A percentile compares a stretch with the other conserved stretches of the same genome.
Evolutionary conservation across 164 flowering plant species (phyloP).

Genomic region (Vitis rupestris): DNA sequence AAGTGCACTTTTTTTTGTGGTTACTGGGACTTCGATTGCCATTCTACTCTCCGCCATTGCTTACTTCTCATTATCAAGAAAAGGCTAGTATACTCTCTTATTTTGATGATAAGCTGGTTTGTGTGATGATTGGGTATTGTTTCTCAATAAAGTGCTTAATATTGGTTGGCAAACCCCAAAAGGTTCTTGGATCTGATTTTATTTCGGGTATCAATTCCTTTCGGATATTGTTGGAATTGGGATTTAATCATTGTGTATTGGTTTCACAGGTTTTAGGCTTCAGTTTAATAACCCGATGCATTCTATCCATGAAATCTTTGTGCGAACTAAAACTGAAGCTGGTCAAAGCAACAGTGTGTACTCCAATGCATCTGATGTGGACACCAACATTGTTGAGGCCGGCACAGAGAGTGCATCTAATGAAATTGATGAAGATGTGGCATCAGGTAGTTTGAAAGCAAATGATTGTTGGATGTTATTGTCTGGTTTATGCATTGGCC

Average conservation of each 20-base stretch:
- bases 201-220: too few species aligned
- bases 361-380: conserved; percentile 12
- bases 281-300: conserved; percentile 29
- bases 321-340: conserved; percentile 7
- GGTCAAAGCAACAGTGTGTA: conserved; percentile 4
- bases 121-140: not conserved
- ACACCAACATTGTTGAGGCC: conserved; percentile 16
- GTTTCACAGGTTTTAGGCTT: conserved; percentile 38
- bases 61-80: conserved; percentile 41
- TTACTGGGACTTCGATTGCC: conserved; percentile 51
- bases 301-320: conserved; percentile 24
- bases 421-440: conserved; percentile 12
- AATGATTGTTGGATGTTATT: not conserved
- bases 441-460: conserved; percentile 32
- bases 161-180: too few species aligned
- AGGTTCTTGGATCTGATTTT: too few species aligned
- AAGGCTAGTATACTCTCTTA: conserved; percentile 26
- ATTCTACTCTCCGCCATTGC: conserved; percentile 49
- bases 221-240: not conserved
- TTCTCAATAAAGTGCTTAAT: not conserved
- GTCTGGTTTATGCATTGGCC: not conserved
- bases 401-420: conserved; percentile 12
- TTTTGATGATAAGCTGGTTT: not conserved
- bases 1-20: conserved; percentile 29
- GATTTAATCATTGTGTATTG: conserved; percentile 1